These are phyloP conservation scores for Cercophora scortea DNA, from an alignment of 495 filamentous ascomycete genomes.

Conservation along the genomic window DNA sequence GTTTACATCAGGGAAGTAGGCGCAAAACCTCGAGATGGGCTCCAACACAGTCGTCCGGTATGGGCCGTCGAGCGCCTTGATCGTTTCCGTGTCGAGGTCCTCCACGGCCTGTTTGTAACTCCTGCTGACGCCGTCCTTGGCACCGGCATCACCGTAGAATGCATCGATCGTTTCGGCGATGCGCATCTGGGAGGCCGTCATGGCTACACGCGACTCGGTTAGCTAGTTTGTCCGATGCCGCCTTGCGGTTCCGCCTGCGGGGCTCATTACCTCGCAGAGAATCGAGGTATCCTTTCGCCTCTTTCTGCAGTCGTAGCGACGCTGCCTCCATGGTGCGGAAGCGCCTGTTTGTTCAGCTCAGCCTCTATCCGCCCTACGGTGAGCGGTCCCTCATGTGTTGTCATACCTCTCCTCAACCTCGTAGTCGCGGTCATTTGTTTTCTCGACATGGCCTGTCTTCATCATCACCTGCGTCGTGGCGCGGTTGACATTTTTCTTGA, in stretches of 20 bases:
- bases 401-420: conserved; percentile 89
- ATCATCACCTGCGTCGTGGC: conserved; percentile 99
- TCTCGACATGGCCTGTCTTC: conserved; percentile 98
- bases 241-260: no score
- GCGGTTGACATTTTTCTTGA: conserved; percentile 98
- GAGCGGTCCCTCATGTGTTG: background rate
- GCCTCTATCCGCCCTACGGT: background rate
- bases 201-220: conserved; percentile 47
- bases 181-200: conserved; percentile 99
- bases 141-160: conserved; percentile 94
- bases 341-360: conserved; percentile 45
- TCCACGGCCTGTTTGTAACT: conserved; percentile 98
- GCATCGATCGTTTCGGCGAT: conserved; percentile 99
- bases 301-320: conserved; percentile 84
- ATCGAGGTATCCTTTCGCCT: conserved; percentile 95
- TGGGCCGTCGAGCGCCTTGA: conserved; percentile 96
- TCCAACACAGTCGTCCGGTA: conserved; percentile 92
- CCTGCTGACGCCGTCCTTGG: conserved; percentile 86
- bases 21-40: conserved; percentile 89
- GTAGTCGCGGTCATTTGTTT: conserved; percentile 96
- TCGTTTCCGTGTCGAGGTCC: conserved; percentile 94
- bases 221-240: background rate
- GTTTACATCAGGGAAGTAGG: conserved; percentile 98
- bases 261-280: conserved; percentile 65
- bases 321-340: conserved; percentile 96